These are phyloP conservation scores for Sugiyamaella paludigena DNA, from an alignment of 1,139 yeast genomes.

Conservation along the genomic window DNA sequence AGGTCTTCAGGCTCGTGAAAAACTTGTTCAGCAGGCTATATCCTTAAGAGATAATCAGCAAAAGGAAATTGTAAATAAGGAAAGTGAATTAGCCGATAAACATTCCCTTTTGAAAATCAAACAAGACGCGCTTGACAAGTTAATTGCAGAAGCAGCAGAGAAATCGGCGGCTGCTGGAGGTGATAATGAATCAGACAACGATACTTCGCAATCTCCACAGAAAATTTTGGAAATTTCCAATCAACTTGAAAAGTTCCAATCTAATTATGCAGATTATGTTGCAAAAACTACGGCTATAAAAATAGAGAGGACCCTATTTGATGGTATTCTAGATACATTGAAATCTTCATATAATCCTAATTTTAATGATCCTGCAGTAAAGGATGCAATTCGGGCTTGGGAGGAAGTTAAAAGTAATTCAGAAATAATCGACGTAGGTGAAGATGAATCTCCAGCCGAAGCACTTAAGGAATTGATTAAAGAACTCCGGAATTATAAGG, in stretches of 20 bases:
- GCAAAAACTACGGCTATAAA: slow-evolving; percentile 1
- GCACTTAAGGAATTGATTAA: background rate
- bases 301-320: slow-evolving; percentile 38
- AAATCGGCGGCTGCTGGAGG: slow-evolving; percentile 8
- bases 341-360: slow-evolving; percentile 74
- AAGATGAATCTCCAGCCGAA: background rate
- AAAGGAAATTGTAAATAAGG: slow-evolving; percentile 25
- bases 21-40: slow-evolving; percentile 33
- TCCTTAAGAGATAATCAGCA: slow-evolving; percentile 30
- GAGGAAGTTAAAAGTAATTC: slow-evolving; percentile 38
- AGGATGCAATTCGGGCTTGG: slow-evolving; percentile 61
- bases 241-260: slow-evolving; percentile 5
- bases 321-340: slow-evolving; percentile 47
- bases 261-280: background rate
- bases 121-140: slow-evolving; percentile 33
- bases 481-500: slow-evolving; percentile 7
- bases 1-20: slow-evolving; percentile 39
- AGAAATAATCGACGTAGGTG: slow-evolving; percentile 1
- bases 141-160: slow-evolving; percentile 30
- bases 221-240: slow-evolving; percentile 18
- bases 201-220: slow-evolving; percentile 22
- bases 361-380: slow-evolving; percentile 86
- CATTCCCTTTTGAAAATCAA: slow-evolving; percentile 23
- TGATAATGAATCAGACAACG: slow-evolving; percentile 28
- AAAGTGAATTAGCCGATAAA: slow-evolving; percentile 23